These are phyloP conservation scores for Ogataea saltuana DNA, from an alignment of 805 yeast genomes.

Conservation along the genomic window DNA sequence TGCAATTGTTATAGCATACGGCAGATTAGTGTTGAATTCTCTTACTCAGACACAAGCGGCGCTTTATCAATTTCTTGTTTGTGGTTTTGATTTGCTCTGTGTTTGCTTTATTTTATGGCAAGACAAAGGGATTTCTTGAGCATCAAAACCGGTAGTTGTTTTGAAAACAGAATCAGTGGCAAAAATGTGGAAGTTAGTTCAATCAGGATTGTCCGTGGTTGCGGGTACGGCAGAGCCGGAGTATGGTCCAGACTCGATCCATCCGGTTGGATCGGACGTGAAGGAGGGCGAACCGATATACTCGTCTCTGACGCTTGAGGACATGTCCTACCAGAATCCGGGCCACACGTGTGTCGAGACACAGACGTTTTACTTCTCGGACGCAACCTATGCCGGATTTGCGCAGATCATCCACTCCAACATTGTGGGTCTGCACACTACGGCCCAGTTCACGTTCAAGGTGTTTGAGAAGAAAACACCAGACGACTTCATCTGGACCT, in stretches of 20 bases:
- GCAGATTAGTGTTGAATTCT: no score
- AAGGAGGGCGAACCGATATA: constrained; percentile 59
- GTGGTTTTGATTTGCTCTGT: constrained; percentile 2
- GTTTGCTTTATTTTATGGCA: neutral
- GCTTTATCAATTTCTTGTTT: neutral
- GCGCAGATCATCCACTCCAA: constrained; percentile 95
- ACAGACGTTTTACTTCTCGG: constrained; percentile 82
- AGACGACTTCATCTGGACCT: constrained; percentile 76
- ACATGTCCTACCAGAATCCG: constrained; percentile 75
- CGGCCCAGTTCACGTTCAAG: constrained; percentile 94
- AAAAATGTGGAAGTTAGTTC: constrained; percentile 38
- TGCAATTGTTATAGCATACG: neutral
- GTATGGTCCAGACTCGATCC: constrained; percentile 90
- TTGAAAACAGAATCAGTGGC: no score
- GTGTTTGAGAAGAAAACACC: constrained; percentile 58
- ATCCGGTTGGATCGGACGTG: constrained; percentile 61
- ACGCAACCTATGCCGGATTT: constrained; percentile 72
- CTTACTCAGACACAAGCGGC: no score
- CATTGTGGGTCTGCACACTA: constrained; percentile 80
- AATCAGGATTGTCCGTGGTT: constrained; percentile 67
- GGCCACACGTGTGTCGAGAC: constrained; percentile 91
- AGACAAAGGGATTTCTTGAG: neutral
- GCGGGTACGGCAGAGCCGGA: constrained; percentile 98
- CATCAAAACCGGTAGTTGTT: neutral
- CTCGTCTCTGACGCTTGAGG: constrained; percentile 59